These are phyloP conservation scores for Mortierella sp. DNA, from an alignment of 371 early-diverging fungal genomes.

Conservation along the genomic window DNA sequence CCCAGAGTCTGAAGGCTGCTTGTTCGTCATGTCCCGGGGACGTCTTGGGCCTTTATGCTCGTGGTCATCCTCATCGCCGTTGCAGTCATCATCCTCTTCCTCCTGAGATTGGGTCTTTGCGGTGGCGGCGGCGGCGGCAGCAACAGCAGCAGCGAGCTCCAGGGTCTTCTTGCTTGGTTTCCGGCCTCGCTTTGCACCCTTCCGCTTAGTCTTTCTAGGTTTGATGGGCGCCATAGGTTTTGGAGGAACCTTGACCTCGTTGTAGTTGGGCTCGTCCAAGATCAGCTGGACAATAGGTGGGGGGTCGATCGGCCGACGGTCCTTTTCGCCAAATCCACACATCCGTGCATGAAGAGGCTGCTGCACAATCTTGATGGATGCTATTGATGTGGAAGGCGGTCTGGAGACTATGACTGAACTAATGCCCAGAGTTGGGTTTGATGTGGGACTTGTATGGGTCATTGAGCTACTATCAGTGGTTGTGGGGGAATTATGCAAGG, in stretches of 20 bases:
- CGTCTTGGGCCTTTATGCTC: background rate
- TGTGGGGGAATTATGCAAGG: background rate
- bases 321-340: constrained; percentile 90
- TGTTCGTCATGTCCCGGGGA: background rate
- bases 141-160: constrained; percentile 14
- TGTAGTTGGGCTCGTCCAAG: constrained; percentile 55
- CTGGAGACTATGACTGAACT: constrained; percentile 2
- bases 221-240: constrained; percentile 2
- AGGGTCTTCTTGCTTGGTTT: constrained; percentile 21
- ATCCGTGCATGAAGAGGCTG: constrained; percentile 86
- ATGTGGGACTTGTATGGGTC: background rate
- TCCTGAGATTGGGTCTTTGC: background rate
- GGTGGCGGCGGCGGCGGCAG: constrained; percentile 9
- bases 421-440: background rate
- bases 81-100: background rate
- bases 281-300: constrained; percentile 74
- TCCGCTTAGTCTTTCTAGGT: constrained; percentile 2
- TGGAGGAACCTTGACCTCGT: constrained; percentile 13
- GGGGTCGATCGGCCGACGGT: constrained; percentile 77
- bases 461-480: background rate
- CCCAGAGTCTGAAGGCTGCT: background rate
- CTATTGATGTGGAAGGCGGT: background rate
- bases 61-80: background rate
- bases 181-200: constrained; percentile 11
- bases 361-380: constrained; percentile 65